These are phyloP conservation scores for Aspergillus fumigatus DNA, from an alignment of 2,329 filamentous ascomycete species.

Conservation along the genomic window DNA sequence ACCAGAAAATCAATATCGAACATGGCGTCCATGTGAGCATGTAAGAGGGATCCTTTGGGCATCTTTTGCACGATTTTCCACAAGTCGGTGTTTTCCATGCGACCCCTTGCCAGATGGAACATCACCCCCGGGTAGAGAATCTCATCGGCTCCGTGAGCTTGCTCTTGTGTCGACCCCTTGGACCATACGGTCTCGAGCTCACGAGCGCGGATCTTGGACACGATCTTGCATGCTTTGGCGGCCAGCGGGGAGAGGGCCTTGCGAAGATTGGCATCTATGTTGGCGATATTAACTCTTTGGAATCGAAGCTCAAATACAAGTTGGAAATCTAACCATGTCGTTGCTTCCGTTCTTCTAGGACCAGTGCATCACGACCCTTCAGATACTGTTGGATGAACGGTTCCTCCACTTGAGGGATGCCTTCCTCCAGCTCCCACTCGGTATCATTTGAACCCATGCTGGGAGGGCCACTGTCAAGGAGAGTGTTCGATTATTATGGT, in stretches of 20 bases:
- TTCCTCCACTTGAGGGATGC: constrained; percentile 52
- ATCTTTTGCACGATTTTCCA: constrained; percentile 81
- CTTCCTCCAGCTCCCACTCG: constrained; percentile 39
- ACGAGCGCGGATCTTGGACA: constrained; percentile 70
- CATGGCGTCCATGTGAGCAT: constrained; percentile 89
- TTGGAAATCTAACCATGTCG: constrained; percentile 61
- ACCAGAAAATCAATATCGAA: constrained; percentile 80
- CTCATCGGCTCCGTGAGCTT: constrained; percentile 58
- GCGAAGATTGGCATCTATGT: constrained; percentile 28
- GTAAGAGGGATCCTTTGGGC: constrained; percentile 70
- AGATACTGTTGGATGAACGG: constrained; percentile 81
- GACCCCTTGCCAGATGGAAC: constrained; percentile 80
- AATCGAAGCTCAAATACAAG: neutral
- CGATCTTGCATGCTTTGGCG: constrained; percentile 70
- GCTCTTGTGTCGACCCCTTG: constrained; percentile 62
- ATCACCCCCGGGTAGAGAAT: constrained; percentile 85
- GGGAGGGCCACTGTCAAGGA: neutral
- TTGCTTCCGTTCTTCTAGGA: constrained; percentile 74
- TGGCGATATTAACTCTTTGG: neutral
- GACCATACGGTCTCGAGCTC: constrained; percentile 78
- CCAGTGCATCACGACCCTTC: constrained; percentile 67
- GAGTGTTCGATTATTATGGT: neutral
- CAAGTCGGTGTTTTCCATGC: constrained; percentile 77
- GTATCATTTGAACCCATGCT: constrained; percentile 17
- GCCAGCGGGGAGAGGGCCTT: constrained; percentile 70